Percentiles rank a stretch among this genome's conserved stretches.
Evolutionary conservation across 2,329 filamentous ascomycete species (phyloP).

Genomic region (Teratosphaeria gauchensis): DNA sequence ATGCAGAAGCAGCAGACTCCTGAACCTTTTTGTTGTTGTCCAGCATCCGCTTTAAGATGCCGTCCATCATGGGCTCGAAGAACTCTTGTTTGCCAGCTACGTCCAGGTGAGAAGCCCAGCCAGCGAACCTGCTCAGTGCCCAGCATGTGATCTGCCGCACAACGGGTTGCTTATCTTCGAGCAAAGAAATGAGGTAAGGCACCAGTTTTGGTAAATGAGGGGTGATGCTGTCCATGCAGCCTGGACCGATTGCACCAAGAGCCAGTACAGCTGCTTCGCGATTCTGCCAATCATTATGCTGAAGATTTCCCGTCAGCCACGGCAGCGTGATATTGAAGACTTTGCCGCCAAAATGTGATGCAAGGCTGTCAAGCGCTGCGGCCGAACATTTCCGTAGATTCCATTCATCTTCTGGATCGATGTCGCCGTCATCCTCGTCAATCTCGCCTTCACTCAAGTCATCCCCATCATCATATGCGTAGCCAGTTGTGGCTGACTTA

Average conservation of each 20-base stretch:
- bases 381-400: slow-evolving; percentile 95
- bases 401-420: slow-evolving; percentile 84
- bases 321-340: slow-evolving; percentile 90
- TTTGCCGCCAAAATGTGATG: slow-evolving; percentile 74
- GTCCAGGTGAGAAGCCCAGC: slow-evolving; percentile 74
- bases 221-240: slow-evolving; percentile 80
- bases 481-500: slow-evolving; percentile 30
- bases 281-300: slow-evolving; percentile 80
- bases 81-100: slow-evolving; percentile 62
- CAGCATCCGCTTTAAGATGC: slow-evolving; percentile 86
- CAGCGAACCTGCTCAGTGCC: slow-evolving; percentile 87
- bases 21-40: slow-evolving; percentile 97
- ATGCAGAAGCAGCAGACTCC: slow-evolving; percentile 89
- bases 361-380: slow-evolving; percentile 87
- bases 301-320: slow-evolving; percentile 82
- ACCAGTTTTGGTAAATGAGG: slow-evolving; percentile 86
- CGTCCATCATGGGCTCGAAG: slow-evolving; percentile 96
- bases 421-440: slow-evolving; percentile 59
- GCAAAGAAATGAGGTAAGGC: slow-evolving; percentile 76
- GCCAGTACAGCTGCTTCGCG: slow-evolving; percentile 91
- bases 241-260: slow-evolving; percentile 87
- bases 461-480: slow-evolving; percentile 48
- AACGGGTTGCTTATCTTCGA: slow-evolving; percentile 78
- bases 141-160: slow-evolving; percentile 96
- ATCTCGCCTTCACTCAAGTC: slow-evolving; percentile 84